Conservation (phyloP, 2,329 filamentous ascomycete species). For the Pseudogymnoascus verrucosus region DNA sequence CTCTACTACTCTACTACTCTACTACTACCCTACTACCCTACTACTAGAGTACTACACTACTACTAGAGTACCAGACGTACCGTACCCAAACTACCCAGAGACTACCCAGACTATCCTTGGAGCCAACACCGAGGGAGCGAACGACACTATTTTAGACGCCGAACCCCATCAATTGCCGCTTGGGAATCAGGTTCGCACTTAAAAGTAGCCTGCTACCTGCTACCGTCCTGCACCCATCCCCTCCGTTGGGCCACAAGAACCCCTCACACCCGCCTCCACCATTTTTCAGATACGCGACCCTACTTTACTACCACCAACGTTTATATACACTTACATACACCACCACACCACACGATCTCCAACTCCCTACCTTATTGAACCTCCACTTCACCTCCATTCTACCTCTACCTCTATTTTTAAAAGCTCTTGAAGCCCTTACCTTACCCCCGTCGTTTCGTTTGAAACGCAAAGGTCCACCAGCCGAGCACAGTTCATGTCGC, state of each 20-base stretch:
- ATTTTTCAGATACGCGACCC: constrained; percentile 5
- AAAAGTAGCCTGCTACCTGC: not conserved
- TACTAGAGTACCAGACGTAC: not conserved
- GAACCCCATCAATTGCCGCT: constrained; percentile 8
- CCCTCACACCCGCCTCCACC: constrained; percentile 2
- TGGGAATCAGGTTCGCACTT: constrained; percentile 9
- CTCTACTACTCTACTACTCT: too few relatives aligned
- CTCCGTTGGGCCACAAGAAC: constrained; percentile 6
- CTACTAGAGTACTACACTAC: too few relatives aligned
- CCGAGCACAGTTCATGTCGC: not conserved
- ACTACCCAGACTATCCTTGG: not conserved
- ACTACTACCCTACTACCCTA: too few relatives aligned
- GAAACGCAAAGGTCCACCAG: not conserved
- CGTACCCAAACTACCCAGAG: not conserved
- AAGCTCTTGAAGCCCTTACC: not conserved
- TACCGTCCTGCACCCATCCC: not conserved
- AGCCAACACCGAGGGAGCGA: not conserved
- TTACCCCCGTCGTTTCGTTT: not conserved
- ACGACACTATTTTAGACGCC: constrained; percentile 10
- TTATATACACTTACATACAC: not conserved
- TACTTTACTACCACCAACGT: not conserved
- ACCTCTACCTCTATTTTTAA: not conserved
- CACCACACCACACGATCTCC: not conserved
- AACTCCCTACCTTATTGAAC: not conserved
- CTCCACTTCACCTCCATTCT: too few relatives aligned